phyloP scores from a whole-genome alignment of 73 alveolate species.

The Paramecium sonneborni region DNA sequence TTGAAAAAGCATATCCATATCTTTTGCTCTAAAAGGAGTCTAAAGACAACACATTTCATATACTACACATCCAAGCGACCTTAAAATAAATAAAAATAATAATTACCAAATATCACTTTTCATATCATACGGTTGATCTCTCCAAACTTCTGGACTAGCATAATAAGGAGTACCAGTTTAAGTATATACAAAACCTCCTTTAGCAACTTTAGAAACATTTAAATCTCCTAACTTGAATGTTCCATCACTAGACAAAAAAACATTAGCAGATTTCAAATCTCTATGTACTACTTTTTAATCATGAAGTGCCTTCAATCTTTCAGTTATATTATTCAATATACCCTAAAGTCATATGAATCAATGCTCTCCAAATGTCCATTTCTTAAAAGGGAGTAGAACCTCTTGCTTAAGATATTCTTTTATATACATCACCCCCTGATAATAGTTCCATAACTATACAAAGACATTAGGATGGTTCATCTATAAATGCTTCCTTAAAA shows the following conservation, averaged over 20 bases:
- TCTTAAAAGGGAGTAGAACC: slow-evolving; percentile 82
- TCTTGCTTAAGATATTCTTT: slow-evolving; percentile 80
- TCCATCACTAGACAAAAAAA: slow-evolving; percentile 83
- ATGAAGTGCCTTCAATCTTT: slow-evolving; percentile 72
- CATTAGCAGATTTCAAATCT: slow-evolving; percentile 82
- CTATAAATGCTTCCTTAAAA: slow-evolving; percentile 70
- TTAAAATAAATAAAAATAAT: neutral
- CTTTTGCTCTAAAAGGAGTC: slow-evolving; percentile 83
- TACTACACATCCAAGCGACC: slow-evolving; percentile 74
- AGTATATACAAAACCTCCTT: slow-evolving; percentile 70
- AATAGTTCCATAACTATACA: slow-evolving; percentile 97
- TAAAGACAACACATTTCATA: slow-evolving; percentile 77
- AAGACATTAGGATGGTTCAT: slow-evolving; percentile 71
- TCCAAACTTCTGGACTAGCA: slow-evolving; percentile 80
- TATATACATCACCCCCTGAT: slow-evolving; percentile 92
- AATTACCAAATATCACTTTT: slow-evolving; percentile 73
- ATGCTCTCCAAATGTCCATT: slow-evolving; percentile 85
- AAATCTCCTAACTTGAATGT: slow-evolving; percentile 78
- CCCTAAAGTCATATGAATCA: slow-evolving; percentile 63
- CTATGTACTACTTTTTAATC: slow-evolving; percentile 74
- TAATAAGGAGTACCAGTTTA: slow-evolving; percentile 80
- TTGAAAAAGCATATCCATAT: slow-evolving; percentile 79
- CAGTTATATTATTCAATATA: neutral
- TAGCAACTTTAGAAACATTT: slow-evolving; percentile 76
- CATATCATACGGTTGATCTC: slow-evolving; percentile 70